Conservation (phyloP, 345 rosid genomes). For the Salix caprea region DNA sequence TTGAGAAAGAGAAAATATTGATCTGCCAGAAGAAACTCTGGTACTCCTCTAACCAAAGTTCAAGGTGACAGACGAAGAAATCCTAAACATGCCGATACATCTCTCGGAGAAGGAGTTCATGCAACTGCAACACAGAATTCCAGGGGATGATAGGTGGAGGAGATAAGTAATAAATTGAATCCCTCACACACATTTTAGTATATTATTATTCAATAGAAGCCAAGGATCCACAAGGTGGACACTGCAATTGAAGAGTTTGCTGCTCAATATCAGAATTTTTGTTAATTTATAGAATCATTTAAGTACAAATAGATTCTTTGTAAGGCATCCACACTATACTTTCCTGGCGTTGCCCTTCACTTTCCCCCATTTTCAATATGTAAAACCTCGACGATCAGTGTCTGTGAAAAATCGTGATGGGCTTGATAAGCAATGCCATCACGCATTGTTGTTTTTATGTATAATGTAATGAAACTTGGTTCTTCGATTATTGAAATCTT, state of each 20-base stretch:
- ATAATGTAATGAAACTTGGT: neutral
- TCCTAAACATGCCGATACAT: neutral
- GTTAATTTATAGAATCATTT: neutral
- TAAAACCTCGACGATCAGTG: neutral
- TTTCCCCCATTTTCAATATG: neutral
- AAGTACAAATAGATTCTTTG: neutral
- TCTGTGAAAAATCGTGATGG: neutral
- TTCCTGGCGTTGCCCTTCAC: neutral
- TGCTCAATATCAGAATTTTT: neutral
- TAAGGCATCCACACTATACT: neutral
- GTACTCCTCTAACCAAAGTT: conserved; percentile 53
- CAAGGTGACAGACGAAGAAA: conserved; percentile 21
- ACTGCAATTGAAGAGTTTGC: conserved; percentile 1
- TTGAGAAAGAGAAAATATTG: conserved; percentile 71
- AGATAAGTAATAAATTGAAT: neutral
- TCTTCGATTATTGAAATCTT: neutral
- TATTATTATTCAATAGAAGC: neutral
- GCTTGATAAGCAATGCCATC: neutral
- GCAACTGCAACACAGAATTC: neutral
- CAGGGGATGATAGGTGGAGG: neutral
- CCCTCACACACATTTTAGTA: neutral
- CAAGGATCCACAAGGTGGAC: neutral
- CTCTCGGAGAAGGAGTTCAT: neutral
- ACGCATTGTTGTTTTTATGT: neutral
- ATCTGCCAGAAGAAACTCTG: conserved; percentile 91